Conservation (phyloP, 768 basidiomycete genomes). For the Gymnopilus dilepis region DNA sequence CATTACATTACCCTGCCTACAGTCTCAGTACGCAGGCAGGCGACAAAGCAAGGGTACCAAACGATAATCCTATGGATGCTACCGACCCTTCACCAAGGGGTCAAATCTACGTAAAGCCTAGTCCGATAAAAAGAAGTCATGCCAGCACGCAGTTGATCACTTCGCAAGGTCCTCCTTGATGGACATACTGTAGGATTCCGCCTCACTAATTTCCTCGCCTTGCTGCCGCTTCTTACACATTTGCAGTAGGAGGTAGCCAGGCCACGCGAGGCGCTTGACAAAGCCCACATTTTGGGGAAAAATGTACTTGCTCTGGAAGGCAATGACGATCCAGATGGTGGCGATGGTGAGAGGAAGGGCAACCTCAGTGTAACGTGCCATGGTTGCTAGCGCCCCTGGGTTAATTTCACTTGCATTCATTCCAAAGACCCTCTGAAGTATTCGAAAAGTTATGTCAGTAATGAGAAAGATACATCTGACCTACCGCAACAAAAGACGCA, state of each 20-base stretch:
- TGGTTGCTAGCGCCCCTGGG: slow-evolving; percentile 39
- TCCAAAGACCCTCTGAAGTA: slow-evolving; percentile 54
- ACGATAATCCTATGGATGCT: background rate
- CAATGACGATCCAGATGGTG: slow-evolving; percentile 56
- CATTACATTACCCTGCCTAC: background rate
- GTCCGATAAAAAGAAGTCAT: background rate
- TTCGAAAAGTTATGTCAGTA: background rate
- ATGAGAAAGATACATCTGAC: slow-evolving; percentile 16
- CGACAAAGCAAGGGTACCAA: too few species aligned
- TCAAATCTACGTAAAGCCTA: background rate
- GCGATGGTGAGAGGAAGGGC: slow-evolving; percentile 51
- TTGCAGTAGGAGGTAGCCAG: slow-evolving; percentile 23
- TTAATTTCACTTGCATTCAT: slow-evolving; percentile 61
- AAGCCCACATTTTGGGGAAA: slow-evolving; percentile 28
- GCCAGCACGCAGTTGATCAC: background rate
- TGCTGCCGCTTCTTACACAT: slow-evolving; percentile 3
- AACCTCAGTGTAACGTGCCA: slow-evolving; percentile 45
- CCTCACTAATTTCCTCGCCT: background rate
- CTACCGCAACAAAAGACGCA: slow-evolving; percentile 55
- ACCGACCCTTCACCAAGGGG: background rate
- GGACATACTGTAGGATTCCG: background rate
- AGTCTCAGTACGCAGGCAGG: background rate
- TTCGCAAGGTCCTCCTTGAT: background rate
- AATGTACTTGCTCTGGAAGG: slow-evolving; percentile 51
- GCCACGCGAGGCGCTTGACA: slow-evolving; percentile 30